A percentile compares a stretch with the other conserved stretches of the same genome.
phyloP scores from a whole-genome alignment of 2,329 filamentous ascomycete genomes.

The Claviceps sorghi region DNA sequence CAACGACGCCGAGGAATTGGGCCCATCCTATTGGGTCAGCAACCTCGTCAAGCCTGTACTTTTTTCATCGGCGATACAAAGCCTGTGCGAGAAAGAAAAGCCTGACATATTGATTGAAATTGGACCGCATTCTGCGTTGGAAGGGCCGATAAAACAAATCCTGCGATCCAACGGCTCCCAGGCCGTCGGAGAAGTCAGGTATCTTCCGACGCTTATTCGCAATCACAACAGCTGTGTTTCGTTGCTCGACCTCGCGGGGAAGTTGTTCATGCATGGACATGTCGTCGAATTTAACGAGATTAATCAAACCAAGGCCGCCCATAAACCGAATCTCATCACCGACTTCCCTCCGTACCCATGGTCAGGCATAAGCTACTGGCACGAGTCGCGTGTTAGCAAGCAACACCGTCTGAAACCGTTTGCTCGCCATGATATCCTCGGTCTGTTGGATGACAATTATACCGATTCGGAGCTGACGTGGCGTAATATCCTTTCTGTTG shows the following conservation, averaged over 20 bases:
- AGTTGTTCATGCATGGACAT: constrained; percentile 30
- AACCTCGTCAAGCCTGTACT: constrained; percentile 27
- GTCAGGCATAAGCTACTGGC: constrained; percentile 33
- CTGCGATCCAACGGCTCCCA: constrained; percentile 28
- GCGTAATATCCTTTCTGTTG: constrained; percentile 31
- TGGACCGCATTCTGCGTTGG: constrained; percentile 34
- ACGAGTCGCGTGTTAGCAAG: constrained; percentile 28
- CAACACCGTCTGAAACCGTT: constrained; percentile 26
- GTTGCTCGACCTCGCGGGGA: constrained; percentile 27
- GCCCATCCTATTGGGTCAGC: constrained; percentile 30
- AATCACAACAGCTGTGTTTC: constrained; percentile 34
- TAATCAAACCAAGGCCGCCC: constrained; percentile 21
- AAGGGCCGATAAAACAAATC: constrained; percentile 36
- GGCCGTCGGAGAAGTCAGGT: constrained; percentile 25
- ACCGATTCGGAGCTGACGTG: constrained; percentile 32
- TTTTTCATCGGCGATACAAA: constrained; percentile 22
- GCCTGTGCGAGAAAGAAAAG: constrained; percentile 16
- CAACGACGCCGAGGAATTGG: constrained; percentile 19
- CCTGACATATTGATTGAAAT: constrained; percentile 25
- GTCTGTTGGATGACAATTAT: constrained; percentile 27
- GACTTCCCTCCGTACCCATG: constrained; percentile 34
- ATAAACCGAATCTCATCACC: constrained; percentile 17
- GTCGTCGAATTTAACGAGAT: constrained; percentile 28
- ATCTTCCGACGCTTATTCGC: constrained; percentile 33
- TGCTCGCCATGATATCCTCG: constrained; percentile 32